These are phyloP conservation scores for Melanopsichium pennsylvanicum DNA, from an alignment of 1,284 basidiomycete genomes.

Conservation along the genomic window DNA sequence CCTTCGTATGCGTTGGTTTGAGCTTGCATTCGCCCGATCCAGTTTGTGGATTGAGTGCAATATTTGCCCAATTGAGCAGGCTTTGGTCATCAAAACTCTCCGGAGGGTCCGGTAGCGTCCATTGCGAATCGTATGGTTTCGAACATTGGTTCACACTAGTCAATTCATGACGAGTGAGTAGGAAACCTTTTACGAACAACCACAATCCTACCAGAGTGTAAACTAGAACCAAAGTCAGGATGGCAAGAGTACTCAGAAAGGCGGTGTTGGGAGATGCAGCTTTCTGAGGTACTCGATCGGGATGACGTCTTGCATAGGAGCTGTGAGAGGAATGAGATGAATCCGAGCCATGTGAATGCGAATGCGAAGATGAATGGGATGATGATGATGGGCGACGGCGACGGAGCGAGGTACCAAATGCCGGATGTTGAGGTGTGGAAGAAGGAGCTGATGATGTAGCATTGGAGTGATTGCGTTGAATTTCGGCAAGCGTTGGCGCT, in stretches of 20 bases:
- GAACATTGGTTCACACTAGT: slow-evolving; percentile 17
- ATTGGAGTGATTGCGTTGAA: slow-evolving; percentile 5
- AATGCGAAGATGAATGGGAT: slow-evolving; percentile 30
- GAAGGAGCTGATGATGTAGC: neutral
- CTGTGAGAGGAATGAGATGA: slow-evolving; percentile 56
- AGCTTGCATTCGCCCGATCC: slow-evolving; percentile 54
- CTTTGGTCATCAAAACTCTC: slow-evolving; percentile 14
- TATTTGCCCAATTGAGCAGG: slow-evolving; percentile 41
- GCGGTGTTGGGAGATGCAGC: slow-evolving; percentile 31
- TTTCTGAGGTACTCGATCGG: slow-evolving; percentile 40
- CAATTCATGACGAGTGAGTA: slow-evolving; percentile 58
- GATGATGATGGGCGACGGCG: slow-evolving; percentile 22
- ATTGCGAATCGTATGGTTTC: neutral
- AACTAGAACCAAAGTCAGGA: slow-evolving; percentile 41
- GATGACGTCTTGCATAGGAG: slow-evolving; percentile 43
- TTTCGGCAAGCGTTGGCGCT: slow-evolving; percentile 18
- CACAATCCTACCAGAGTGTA: slow-evolving; percentile 48
- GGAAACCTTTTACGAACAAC: slow-evolving; percentile 62
- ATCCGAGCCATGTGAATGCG: slow-evolving; percentile 41
- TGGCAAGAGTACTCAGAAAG: slow-evolving; percentile 35
- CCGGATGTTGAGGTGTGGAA: slow-evolving; percentile 21
- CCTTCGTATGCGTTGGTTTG: slow-evolving; percentile 67
- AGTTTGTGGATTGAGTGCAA: slow-evolving; percentile 9
- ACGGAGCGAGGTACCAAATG: slow-evolving; percentile 24
- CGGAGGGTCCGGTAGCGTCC: slow-evolving; percentile 29